Base-by-base conservation (phyloP, 257 asterid species). In the Penstemon davidsonii region DNA sequence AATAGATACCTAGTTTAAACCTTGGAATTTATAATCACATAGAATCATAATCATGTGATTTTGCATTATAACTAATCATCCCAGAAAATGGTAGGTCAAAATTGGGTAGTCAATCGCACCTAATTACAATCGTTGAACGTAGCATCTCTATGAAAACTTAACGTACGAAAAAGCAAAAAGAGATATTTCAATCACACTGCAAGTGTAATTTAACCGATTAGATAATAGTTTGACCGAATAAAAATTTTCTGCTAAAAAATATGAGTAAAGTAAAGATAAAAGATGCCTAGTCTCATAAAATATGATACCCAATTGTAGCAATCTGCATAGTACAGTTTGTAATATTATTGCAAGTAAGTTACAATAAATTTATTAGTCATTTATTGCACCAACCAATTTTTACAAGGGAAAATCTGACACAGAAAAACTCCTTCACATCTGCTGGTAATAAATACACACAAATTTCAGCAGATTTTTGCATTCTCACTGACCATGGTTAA, bases 361-460 rank as follows among this genome's bases (percentile, higher is more conserved):
- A 76, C 47, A 80, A 67, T 74, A 36, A 70, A 69, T 56, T 67
- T 15, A 66, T 59, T 37, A 64, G 39, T 56, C 51, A 73, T 67
- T 71, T 18, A 80, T 50, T 57, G 64, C 42, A 70, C 12, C 72
- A 56, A 79, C 82, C 78, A 65, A 39, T 66, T 51, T 70, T 58
- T 53, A 41, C 49, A 64, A 65, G n/a, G 39, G 62, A 15, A 80
- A 69, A 67, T 77, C 80, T 77, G 80, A 60, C 64, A 51, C 33
- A 25, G 18, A 25, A 60, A 10, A 25, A 47, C 64, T 50, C 44
- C 75, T 78, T 74, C 74, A 66, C 57, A 63, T 66, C 77, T 54
- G 76, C 67, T 40, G 66, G 69, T 68, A 75, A 71, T 81, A 74
- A 72, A 74, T 81, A 79, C 62, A n/a, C 62, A 13, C 15, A 52